A percentile compares a stretch with the other conserved stretches of the same genome.
Evolutionary conservation across 345 rosid genomes (phyloP).

Genomic region (Brassica rapa): DNA sequence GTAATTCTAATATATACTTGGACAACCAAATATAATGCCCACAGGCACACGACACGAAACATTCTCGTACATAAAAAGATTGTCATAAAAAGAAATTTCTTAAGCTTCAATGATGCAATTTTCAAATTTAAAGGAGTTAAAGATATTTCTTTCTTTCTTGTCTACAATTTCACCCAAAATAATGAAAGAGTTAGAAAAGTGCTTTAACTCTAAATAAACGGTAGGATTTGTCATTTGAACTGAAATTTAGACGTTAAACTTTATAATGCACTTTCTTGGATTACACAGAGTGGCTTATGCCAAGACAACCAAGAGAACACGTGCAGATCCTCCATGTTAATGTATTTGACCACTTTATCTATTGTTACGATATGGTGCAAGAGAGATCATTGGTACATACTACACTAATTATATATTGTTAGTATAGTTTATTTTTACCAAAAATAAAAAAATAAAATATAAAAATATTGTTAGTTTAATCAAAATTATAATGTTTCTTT

Average conservation of each 20-base stretch:
- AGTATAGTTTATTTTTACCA: background rate
- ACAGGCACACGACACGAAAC: constrained; percentile 13
- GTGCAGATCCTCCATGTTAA: background rate
- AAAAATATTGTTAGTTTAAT: background rate
- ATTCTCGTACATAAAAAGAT: background rate
- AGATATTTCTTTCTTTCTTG: background rate
- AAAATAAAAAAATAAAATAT: too few relatives aligned
- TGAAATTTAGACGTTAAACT: background rate
- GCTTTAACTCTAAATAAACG: background rate
- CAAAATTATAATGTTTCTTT: background rate
- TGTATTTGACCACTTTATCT: background rate
- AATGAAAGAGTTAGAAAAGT: background rate
- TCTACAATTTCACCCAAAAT: background rate
- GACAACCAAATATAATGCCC: background rate
- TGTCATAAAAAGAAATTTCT: background rate
- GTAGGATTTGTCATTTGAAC: background rate
- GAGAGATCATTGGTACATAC: background rate
- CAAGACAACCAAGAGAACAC: background rate
- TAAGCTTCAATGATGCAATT: background rate
- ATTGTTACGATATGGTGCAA: background rate
- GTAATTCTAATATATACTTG: constrained; percentile 9
- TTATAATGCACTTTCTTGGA: background rate
- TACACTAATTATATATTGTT: background rate
- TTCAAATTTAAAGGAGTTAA: background rate
- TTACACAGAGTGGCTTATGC: constrained; percentile 29